Conservation (phyloP, 768 basidiomycete genomes). For the Mycena amicta region DNA sequence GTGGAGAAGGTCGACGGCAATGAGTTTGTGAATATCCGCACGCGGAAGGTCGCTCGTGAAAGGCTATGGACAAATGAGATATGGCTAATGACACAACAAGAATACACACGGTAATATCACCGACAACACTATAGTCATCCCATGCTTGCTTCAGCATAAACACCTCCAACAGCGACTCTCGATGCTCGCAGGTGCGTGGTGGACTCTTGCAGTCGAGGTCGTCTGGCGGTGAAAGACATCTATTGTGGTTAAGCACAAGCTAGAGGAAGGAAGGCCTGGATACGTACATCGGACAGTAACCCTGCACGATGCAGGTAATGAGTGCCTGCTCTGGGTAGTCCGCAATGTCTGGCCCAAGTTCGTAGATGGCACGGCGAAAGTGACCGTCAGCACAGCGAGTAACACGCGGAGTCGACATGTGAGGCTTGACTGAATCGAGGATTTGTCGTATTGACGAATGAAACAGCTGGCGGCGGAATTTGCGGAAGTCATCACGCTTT, state of each 20-base stretch:
- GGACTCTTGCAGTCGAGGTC: background rate
- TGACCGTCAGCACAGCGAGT: slow-evolving; percentile 28
- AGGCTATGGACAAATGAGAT: slow-evolving; percentile 15
- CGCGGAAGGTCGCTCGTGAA: slow-evolving; percentile 25
- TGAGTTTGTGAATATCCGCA: slow-evolving; percentile 10
- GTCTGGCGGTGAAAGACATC: background rate
- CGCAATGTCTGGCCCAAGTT: slow-evolving; percentile 27
- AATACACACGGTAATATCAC: background rate
- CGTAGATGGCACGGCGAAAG: slow-evolving; percentile 21
- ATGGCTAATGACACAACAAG: no score
- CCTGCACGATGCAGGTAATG: slow-evolving; percentile 17
- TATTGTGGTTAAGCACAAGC: background rate
- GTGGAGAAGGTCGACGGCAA: slow-evolving; percentile 15
- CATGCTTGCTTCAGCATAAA: background rate
- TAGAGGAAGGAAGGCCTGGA: background rate
- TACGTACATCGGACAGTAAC: slow-evolving; percentile 22
- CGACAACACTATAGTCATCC: background rate
- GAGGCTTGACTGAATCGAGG: slow-evolving; percentile 12
- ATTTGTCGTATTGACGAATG: slow-evolving; percentile 21
- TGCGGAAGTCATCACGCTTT: slow-evolving; percentile 8
- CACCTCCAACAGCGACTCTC: background rate
- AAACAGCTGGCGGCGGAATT: slow-evolving; percentile 25
- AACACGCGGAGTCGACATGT: slow-evolving; percentile 19
- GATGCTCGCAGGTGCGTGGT: background rate
- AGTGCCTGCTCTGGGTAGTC: slow-evolving; percentile 32